Base-by-base conservation (phyloP, 768 basidiomycete genomes). In the Baorangia bicolor region DNA sequence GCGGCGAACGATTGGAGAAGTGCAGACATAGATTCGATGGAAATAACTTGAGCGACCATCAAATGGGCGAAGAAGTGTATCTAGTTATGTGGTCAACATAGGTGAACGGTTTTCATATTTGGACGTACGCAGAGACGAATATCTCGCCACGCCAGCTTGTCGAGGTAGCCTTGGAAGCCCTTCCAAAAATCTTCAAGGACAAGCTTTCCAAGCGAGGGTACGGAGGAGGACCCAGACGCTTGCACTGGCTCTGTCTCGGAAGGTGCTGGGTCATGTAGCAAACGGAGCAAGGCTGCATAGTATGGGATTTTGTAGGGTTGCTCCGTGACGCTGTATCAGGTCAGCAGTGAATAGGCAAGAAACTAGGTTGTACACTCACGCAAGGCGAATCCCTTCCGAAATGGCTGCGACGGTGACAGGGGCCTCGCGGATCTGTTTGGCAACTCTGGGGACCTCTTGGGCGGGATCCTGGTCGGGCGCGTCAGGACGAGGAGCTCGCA, bases 11-110 rank as follows among this genome's bases (percentile, higher is more conserved):
- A 89, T 59, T 88, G 85, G 25, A 97, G 79, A 28, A 97, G 82
- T 8, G 85, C 80, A 41, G 89, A 76, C 78, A 98, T 83, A 3
- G 94, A 95, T 10, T 86, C 81, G 0, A 85, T 69, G 3, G 90
- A 86, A 48, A 98, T 81, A 2, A 95, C 73, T 52, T 81, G 81
- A 2, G 92, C 85, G 3, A 88, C 79, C 30, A 91, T 87, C 43
- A 97, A 73, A 65, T 95, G 90, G 2, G 94, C 88, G 66, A 98
- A 97, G 70, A 98, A 91, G 58, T 94, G 92, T 14, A 98, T 87
- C 95, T 98, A 37, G 48, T 34, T 14, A 34, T 5, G 45, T 12
- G 25, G 46, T 65, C 30, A 58, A 57, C 52, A 54, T 34, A 12
- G 33, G 56, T 28, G 18, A 16, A 21, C 10, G 0, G 6, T 35